A percentile compares a stretch with the other conserved stretches of the same genome.
These are phyloP conservation scores for Scutellaria minor DNA, from an alignment of 257 asterid genomes.

Conservation along the genomic window DNA sequence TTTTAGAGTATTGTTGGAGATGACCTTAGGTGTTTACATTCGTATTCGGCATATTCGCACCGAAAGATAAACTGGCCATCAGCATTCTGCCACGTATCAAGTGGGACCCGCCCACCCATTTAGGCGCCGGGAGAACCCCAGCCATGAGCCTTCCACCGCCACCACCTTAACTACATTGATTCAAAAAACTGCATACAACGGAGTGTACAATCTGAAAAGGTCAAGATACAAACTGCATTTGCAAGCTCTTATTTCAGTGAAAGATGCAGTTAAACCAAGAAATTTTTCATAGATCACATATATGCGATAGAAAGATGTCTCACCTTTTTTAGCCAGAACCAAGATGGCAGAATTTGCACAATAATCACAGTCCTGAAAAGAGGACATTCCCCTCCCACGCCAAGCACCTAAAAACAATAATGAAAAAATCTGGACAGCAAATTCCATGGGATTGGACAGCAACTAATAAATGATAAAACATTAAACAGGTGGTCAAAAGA, in stretches of 20 bases:
- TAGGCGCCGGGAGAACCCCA: not conserved
- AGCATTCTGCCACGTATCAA: conserved; percentile 16
- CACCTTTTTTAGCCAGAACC: conserved; percentile 30
- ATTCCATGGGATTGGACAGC: not conserved
- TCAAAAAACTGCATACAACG: too few species aligned
- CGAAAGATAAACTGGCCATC: conserved; percentile 9
- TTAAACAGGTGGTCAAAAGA: not conserved
- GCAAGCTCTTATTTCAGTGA: too few species aligned
- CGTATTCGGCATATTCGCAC: conserved; percentile 36
- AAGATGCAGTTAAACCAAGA: too few species aligned
- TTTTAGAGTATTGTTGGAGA: too few species aligned
- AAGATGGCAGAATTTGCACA: conserved; percentile 7
- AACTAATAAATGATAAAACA: too few species aligned
- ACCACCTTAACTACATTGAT: too few species aligned
- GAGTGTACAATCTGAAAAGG: too few species aligned
- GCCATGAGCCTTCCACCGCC: too few species aligned
- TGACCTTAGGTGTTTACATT: conserved; percentile 16
- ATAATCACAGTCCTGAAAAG: conserved; percentile 27
- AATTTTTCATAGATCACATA: not conserved
- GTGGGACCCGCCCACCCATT: conserved; percentile 7
- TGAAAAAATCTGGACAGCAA: not conserved
- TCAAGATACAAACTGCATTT: too few species aligned
- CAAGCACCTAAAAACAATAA: not conserved
- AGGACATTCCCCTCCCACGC: not conserved
- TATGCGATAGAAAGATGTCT: conserved; percentile 15